These are phyloP conservation scores for Lumnitzera racemosa DNA, from an alignment of 345 rosid species.

Conservation along the genomic window DNA sequence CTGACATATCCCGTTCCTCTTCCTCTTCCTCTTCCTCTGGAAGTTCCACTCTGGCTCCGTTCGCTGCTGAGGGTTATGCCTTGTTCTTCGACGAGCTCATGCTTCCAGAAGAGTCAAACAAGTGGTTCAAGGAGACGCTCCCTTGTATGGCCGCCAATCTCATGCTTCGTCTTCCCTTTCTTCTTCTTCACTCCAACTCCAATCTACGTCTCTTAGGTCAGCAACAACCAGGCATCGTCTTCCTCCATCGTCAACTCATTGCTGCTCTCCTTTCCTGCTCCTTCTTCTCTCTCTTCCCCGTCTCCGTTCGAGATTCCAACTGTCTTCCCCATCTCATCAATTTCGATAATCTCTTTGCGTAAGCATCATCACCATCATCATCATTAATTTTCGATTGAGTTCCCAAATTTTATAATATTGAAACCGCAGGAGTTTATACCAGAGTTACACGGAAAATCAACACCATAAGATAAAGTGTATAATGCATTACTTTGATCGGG, in stretches of 20 bases:
- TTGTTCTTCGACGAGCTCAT: constrained; percentile 49
- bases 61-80: constrained; percentile 28
- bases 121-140: constrained; percentile 60
- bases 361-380: constrained; percentile 22
- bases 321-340: constrained; percentile 74
- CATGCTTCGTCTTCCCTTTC: constrained; percentile 54
- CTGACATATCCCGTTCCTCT: constrained; percentile 18
- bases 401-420: not conserved
- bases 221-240: constrained; percentile 67
- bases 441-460: constrained; percentile 50
- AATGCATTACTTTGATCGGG: constrained; percentile 71
- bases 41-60: too few species aligned
- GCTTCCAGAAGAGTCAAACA: constrained; percentile 34
- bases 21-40: too few species aligned
- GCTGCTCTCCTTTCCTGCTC: constrained; percentile 79
- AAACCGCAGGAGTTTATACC: constrained; percentile 53
- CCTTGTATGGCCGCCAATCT: constrained; percentile 65
- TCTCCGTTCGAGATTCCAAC: constrained; percentile 42
- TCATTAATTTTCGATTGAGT: not conserved
- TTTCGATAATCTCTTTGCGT: constrained; percentile 78
- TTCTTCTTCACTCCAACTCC: constrained; percentile 26
- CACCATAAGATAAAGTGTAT: constrained; percentile 74
- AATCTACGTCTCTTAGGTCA: constrained; percentile 54
- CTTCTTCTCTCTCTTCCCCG: constrained; percentile 82
- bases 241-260: constrained; percentile 82